Base-by-base conservation (phyloP, 768 basidiomycete genomes). In the Boletus rufocinnamomeus region DNA sequence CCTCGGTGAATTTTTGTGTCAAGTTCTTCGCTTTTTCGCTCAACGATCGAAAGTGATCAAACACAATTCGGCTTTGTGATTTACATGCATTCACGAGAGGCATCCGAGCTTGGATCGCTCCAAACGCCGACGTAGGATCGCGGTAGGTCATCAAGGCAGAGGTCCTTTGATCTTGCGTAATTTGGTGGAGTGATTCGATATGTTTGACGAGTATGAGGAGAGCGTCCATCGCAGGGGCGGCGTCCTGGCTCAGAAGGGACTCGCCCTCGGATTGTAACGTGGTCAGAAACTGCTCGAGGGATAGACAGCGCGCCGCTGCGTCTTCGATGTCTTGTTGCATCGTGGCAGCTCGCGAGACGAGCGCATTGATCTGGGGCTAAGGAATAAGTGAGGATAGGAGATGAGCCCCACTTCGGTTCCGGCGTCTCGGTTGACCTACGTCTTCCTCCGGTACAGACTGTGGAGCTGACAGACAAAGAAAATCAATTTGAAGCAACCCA, bases 291-390 rank as follows among this genome's bases (percentile, higher is more conserved):
- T 8, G 13, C 34, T 64, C 57, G 25, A 63, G 34, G 23, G 34
- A 59, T 28, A 34, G 6, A 34, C 57, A 50, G 17, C 46, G 50
- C 13, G 21, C 38, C 17, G 27, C 30, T 40, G 56, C 56, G 10
- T 54, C 50, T 9, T 37, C 21, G 16, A 63, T 50, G 32, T 63
- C 62, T 8, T 48, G 34, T 6, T 63, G 61, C 34, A 63, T 63
- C 2, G 17, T 19, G 11, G 49, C 21, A 21, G 45, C 55, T 17
- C 54, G 16, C 8, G 51, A 51, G 27, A 58, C 23, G 13, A 63
- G 48, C 4, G 5, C 38, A 13, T 21, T 14, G 30, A 63, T 35
- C 16, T 62, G 61, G 2, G 48, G 13, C 60, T 54, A 45, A 27
- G 14, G 21, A 13, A 40, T 3, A 37, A 23, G 28, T 21, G 35